Conservation (phyloP, 306 rosid species). For the Lathyrus tuberosus region DNA sequence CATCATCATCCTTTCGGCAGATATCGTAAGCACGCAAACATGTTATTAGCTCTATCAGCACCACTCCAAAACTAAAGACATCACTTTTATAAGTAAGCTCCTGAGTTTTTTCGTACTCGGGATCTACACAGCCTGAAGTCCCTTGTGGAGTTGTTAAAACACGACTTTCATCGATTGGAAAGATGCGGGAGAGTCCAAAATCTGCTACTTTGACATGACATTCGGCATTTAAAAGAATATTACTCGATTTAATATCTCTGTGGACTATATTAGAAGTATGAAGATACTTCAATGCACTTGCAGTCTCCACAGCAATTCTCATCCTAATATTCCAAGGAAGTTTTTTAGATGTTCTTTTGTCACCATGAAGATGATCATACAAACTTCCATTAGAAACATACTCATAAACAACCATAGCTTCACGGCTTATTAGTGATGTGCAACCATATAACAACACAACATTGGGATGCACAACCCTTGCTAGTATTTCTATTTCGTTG, state of each 20-base stretch:
- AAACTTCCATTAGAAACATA: constrained; percentile 76
- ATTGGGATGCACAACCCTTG: constrained; percentile 59
- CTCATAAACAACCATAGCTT: constrained; percentile 80
- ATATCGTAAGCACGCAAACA: constrained; percentile 82
- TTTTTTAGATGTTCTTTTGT: constrained; percentile 48
- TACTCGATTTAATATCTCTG: constrained; percentile 78
- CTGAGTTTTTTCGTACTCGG: constrained; percentile 71
- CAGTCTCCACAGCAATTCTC: constrained; percentile 80
- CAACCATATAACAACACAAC: constrained; percentile 80
- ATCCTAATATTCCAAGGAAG: constrained; percentile 62
- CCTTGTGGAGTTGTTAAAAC: constrained; percentile 87
- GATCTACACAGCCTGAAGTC: constrained; percentile 87
- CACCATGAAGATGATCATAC: constrained; percentile 78
- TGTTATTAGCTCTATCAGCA: constrained; percentile 70
- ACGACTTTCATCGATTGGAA: constrained; percentile 62
- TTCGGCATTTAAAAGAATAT: constrained; percentile 66
- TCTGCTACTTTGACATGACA: constrained; percentile 80
- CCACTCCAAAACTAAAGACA: constrained; percentile 87
- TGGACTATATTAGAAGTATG: constrained; percentile 73
- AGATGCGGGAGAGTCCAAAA: constrained; percentile 83
- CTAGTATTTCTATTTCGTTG: constrained; percentile 65
- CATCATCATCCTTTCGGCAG: constrained; percentile 71
- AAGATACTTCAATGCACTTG: constrained; percentile 72
- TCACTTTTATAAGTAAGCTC: constrained; percentile 76
- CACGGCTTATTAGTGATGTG: constrained; percentile 78